Conservation (phyloP, 2,329 filamentous ascomycete species). For the Drechmeria coniospora region DNA sequence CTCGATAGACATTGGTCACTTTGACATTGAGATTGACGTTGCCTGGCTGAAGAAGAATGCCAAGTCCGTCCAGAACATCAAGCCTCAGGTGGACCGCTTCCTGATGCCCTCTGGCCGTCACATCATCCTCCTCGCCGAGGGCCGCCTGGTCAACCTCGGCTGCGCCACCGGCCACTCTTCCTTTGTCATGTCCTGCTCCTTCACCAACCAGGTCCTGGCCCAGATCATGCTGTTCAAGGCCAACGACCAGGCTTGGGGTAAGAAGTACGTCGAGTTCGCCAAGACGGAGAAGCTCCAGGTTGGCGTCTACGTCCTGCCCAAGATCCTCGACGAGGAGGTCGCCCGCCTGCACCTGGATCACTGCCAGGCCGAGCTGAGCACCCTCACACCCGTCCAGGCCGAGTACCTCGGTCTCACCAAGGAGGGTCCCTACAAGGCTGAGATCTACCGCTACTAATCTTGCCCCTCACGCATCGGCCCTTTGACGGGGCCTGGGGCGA, state of each 20-base stretch:
- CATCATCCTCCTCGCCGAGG: conserved; percentile 97
- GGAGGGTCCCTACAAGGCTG: conserved; percentile 91
- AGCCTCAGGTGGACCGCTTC: conserved; percentile 99
- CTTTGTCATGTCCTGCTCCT: conserved; percentile 99
- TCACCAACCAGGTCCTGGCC: conserved; percentile 99
- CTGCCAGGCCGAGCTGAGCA: conserved; percentile 86
- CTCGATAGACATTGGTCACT: conserved; percentile 76
- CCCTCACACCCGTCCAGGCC: conserved; percentile 71
- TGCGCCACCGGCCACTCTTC: conserved; percentile 98
- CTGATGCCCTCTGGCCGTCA: conserved; percentile 83
- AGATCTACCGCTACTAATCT: conserved; percentile 46
- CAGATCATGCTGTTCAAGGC: conserved; percentile 98
- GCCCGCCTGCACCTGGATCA: conserved; percentile 84
- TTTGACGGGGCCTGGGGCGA: conserved; percentile 25
- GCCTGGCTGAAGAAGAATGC: conserved; percentile 98
- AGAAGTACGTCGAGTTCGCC: conserved; percentile 95
- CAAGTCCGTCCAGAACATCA: conserved; percentile 91
- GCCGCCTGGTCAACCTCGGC: conserved; percentile 97
- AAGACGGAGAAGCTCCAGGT: conserved; percentile 79
- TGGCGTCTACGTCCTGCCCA: conserved; percentile 87
- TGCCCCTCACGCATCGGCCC: conserved; percentile 18
- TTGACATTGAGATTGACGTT: conserved; percentile 99
- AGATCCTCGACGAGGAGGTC: conserved; percentile 98
- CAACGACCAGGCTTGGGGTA: conserved; percentile 68
- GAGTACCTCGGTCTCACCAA: conserved; percentile 81